These are phyloP conservation scores for Fraxinus nigra DNA, from an alignment of 305 asterid genomes.

Conservation along the genomic window DNA sequence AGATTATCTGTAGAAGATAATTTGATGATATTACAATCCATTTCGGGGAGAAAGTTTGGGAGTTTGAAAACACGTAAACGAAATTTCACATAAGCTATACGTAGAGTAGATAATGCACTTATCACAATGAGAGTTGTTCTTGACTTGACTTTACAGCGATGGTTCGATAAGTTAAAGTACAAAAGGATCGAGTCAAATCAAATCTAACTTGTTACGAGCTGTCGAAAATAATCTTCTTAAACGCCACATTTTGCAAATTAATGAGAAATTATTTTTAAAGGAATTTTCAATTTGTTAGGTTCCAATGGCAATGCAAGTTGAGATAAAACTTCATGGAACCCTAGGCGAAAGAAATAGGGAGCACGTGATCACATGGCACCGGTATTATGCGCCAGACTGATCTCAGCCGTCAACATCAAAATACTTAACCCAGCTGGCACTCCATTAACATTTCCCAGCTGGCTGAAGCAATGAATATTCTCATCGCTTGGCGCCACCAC, in stretches of 20 bases:
- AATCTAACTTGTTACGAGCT: too few relatives aligned
- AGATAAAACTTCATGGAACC: not conserved
- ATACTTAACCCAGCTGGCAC: slow-evolving; percentile 33
- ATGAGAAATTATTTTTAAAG: too few relatives aligned
- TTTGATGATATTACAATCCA: too few relatives aligned
- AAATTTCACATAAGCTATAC: too few relatives aligned
- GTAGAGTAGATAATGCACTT: too few relatives aligned
- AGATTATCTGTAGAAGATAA: too few relatives aligned
- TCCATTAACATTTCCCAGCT: slow-evolving; percentile 32
- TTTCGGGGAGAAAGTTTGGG: too few relatives aligned
- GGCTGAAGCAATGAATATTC: slow-evolving; percentile 34
- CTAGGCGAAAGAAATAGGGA: slow-evolving; percentile 11
- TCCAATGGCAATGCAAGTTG: not conserved
- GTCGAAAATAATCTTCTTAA: too few relatives aligned
- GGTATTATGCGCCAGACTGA: slow-evolving; percentile 28
- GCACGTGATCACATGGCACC: slow-evolving; percentile 57
- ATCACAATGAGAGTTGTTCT: not conserved
- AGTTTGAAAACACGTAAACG: too few relatives aligned
- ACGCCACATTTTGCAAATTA: too few relatives aligned
- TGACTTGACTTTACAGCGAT: not conserved
- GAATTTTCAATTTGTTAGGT: not conserved
- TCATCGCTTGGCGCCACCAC: not conserved
- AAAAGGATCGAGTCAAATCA: too few relatives aligned
- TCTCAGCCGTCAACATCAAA: slow-evolving; percentile 58
- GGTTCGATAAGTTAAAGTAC: not conserved